Percentiles rank a stretch among this genome's conserved stretches.
These are phyloP conservation scores for Theileria equi DNA, from an alignment of 169 alveolate genomes.

Conservation along the genomic window DNA sequence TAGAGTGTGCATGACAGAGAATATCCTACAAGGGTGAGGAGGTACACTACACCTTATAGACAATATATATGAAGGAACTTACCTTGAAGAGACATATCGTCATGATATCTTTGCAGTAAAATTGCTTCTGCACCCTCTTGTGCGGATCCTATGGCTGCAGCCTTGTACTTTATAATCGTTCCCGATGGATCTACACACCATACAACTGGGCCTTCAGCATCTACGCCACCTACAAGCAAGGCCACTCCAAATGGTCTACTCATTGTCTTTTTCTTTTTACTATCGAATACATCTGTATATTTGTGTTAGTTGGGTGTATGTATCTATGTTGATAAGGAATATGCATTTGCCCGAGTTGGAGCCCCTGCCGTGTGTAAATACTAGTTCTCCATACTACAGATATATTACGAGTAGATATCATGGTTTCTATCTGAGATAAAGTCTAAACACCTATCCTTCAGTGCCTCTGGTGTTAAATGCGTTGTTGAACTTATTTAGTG, in stretches of 20 bases:
- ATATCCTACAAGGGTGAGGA: too few relatives aligned
- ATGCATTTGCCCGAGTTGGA: too few relatives aligned
- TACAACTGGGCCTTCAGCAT: slow-evolving; percentile 92
- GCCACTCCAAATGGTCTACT: slow-evolving; percentile 98
- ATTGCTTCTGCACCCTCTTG: slow-evolving; percentile 93
- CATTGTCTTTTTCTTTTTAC: slow-evolving; percentile 84
- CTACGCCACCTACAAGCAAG: slow-evolving; percentile 94
- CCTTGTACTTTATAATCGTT: slow-evolving; percentile 87
- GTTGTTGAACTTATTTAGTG: too few relatives aligned
- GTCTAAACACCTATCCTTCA: background rate
- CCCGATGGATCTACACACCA: slow-evolving; percentile 98
- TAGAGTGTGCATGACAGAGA: too few relatives aligned
- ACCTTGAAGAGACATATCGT: slow-evolving; percentile 88
- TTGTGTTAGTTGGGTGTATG: too few relatives aligned
- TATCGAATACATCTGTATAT: slow-evolving; percentile 59
- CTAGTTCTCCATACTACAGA: too few relatives aligned
- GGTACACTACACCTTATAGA: background rate
- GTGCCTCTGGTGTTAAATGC: slow-evolving; percentile 2
- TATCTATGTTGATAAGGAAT: too few relatives aligned
- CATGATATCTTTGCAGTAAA: slow-evolving; percentile 92
- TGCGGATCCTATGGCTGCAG: slow-evolving; percentile 97
- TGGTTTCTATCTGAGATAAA: background rate
- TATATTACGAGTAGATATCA: too few relatives aligned
- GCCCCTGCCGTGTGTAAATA: too few relatives aligned
- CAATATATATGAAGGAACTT: background rate